Base-by-base conservation (phyloP, 2,329 filamentous ascomycete genomes). In the Fusarium albidum region DNA sequence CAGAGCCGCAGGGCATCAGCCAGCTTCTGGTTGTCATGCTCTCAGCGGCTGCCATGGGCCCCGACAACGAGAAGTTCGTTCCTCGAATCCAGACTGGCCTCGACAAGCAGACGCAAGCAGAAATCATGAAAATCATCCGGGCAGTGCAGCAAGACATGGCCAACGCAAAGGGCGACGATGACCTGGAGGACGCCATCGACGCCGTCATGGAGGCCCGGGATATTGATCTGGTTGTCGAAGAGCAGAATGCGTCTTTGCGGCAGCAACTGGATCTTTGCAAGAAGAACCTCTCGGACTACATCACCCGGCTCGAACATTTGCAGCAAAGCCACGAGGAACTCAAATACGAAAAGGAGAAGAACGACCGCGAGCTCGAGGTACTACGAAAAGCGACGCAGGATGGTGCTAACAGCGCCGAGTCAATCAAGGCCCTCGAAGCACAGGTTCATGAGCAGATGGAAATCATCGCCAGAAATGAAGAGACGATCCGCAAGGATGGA, bases 401-500 rank as follows among this genome's bases (percentile, higher is more conserved):
- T 75, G 75, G 84, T 68, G 73, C 77, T 71, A 77, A 76, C 70
- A 82, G 75, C 68, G 80, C 75, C 17, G 77, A 80, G 48, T 74
- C 80, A 42, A 79, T 85, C 57, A 76, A 77, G 72, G 72, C 79
- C 54, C 74, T 89, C 62, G 78, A 87, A 61, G 74, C 76, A 35
- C 81, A 82, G 60, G 75, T 88, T 18, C 82, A 82, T 33, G 85
- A 91, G 63, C 86, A 89, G 65, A 87, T 91, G 69, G 81, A 88
- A 52, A 77, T 91, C 42, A 92, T 93, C 66, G 85, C 86, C 32
- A 68, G 69, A 28, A 82, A 79, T 18, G 83, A 91, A 62, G 90
- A 93, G 69, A 62, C 56, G n/a, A 75, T 76, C 41, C 70, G 73
- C 10, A 69, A 64, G 18, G 67, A 73, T 49, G 67, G 72, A 37